A percentile compares a stretch with the other conserved stretches of the same genome.
Evolutionary conservation across 305 asterid species (phyloP).

Genomic region (Striga hermonthica): DNA sequence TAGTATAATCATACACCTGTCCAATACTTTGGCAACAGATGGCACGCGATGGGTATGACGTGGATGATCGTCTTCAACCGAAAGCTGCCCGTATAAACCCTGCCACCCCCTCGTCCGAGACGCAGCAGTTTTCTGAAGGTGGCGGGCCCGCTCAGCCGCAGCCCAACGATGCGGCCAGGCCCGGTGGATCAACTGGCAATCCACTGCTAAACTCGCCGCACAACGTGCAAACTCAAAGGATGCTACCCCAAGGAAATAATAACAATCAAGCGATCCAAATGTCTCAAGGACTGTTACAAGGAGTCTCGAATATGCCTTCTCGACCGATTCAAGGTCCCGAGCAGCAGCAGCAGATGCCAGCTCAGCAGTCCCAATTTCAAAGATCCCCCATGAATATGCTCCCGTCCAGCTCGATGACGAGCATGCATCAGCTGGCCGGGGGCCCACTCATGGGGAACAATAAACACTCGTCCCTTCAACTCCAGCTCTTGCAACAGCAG

Average conservation of each 20-base stretch:
- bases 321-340: constrained; percentile 69
- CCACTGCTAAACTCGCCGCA: constrained; percentile 49
- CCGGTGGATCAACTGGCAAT: constrained; percentile 43
- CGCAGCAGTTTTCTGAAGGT: constrained; percentile 67
- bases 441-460: constrained; percentile 59
- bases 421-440: constrained; percentile 57
- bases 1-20: constrained; percentile 19
- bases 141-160: constrained; percentile 50
- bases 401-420: constrained; percentile 44
- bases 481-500: constrained; percentile 65
- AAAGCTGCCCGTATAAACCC: constrained; percentile 50
- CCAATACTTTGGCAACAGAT: constrained; percentile 45
- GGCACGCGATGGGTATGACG: constrained; percentile 67
- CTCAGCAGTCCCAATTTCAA: constrained; percentile 71
- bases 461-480: constrained; percentile 48
- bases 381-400: constrained; percentile 67
- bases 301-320: constrained; percentile 47
- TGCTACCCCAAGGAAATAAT: constrained; percentile 60
- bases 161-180: constrained; percentile 51
- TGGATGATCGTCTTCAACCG: constrained; percentile 72
- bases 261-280: constrained; percentile 56
- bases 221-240: constrained; percentile 55
- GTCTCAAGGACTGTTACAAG: constrained; percentile 69
- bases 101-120: constrained; percentile 44
- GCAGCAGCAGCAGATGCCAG: constrained; percentile 43